Conservation (phyloP, 2,329 filamentous ascomycete species). For the Phialemoniopsis sp. region DNA sequence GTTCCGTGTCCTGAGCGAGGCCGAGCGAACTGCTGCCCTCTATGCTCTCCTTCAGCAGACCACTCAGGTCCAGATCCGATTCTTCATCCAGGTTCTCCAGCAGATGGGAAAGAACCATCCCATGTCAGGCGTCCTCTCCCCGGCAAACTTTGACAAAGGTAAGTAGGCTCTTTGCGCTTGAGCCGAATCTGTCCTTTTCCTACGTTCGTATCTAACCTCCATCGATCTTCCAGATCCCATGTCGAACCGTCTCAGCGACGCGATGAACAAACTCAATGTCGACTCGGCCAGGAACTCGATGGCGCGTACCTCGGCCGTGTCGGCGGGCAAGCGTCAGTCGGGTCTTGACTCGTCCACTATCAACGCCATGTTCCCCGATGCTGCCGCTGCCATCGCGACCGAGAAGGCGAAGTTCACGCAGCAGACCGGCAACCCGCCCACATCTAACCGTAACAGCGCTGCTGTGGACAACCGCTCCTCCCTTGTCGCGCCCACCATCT, state of each 20-base stretch:
- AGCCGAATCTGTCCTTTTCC: background rate
- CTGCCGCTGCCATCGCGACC: slow-evolving; percentile 94
- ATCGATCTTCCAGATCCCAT: slow-evolving; percentile 53
- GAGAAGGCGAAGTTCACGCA: slow-evolving; percentile 98
- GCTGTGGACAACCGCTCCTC: slow-evolving; percentile 74
- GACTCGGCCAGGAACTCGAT: slow-evolving; percentile 85
- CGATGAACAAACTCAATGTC: slow-evolving; percentile 91
- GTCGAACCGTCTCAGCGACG: slow-evolving; percentile 92
- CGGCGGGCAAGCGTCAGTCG: slow-evolving; percentile 84
- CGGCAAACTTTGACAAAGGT: slow-evolving; percentile 97
- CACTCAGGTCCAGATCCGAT: slow-evolving; percentile 96
- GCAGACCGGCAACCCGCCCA: slow-evolving; percentile 83
- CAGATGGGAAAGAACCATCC: slow-evolving; percentile 99
- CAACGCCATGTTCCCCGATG: slow-evolving; percentile 98
- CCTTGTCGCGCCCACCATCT: slow-evolving; percentile 70
- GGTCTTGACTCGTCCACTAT: slow-evolving; percentile 91
- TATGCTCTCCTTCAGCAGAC: slow-evolving; percentile 97
- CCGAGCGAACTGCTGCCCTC: slow-evolving; percentile 89
- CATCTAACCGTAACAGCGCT: slow-evolving; percentile 89
- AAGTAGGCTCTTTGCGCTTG: slow-evolving; percentile 17
- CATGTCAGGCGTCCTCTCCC: slow-evolving; percentile 92
- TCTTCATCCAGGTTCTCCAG: slow-evolving; percentile 98
- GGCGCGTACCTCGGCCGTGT: slow-evolving; percentile 72
- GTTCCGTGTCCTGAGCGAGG: slow-evolving; percentile 96
- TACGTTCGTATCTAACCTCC: slow-evolving; percentile 7